Evolutionary conservation across 371 early-diverging fungal genomes (phyloP).

Genomic region (Lichtheimia hyalospora): DNA sequence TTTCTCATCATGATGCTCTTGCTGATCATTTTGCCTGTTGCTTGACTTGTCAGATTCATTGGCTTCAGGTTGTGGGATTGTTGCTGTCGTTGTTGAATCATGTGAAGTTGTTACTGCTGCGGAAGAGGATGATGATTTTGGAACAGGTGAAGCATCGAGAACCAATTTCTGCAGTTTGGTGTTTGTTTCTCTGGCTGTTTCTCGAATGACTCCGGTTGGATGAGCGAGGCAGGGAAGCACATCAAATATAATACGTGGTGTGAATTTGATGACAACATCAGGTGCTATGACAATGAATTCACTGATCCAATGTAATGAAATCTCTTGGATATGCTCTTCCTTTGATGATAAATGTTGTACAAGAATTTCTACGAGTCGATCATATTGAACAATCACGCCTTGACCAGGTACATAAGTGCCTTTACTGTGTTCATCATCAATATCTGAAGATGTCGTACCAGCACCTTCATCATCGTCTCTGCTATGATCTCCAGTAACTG

Average conservation of each 20-base stretch:
- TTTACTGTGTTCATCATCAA: slow-evolving; percentile 40
- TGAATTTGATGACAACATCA: slow-evolving; percentile 74
- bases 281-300: slow-evolving; percentile 78
- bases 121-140: slow-evolving; percentile 4
- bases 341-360: slow-evolving; percentile 70
- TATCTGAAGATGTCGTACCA: background rate
- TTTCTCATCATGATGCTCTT: background rate
- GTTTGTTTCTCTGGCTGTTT: slow-evolving; percentile 73
- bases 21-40: background rate
- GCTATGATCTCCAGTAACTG: slow-evolving; percentile 43
- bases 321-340: slow-evolving; percentile 86
- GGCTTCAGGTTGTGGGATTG: background rate
- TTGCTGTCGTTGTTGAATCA: background rate
- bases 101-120: background rate
- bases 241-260: slow-evolving; percentile 71
- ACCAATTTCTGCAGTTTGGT: slow-evolving; percentile 70
- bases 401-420: slow-evolving; percentile 69
- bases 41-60: background rate
- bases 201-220: slow-evolving; percentile 54
- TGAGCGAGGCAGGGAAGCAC: slow-evolving; percentile 83
- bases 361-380: slow-evolving; percentile 74
- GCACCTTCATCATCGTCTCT: slow-evolving; percentile 1
- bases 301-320: slow-evolving; percentile 84
- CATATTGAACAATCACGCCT: slow-evolving; percentile 74
- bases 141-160: slow-evolving; percentile 31